Evolutionary conservation across 176 grass and related monocot species (phyloP).

Genomic region (bread wheat (Triticum aestivum)): DNA sequence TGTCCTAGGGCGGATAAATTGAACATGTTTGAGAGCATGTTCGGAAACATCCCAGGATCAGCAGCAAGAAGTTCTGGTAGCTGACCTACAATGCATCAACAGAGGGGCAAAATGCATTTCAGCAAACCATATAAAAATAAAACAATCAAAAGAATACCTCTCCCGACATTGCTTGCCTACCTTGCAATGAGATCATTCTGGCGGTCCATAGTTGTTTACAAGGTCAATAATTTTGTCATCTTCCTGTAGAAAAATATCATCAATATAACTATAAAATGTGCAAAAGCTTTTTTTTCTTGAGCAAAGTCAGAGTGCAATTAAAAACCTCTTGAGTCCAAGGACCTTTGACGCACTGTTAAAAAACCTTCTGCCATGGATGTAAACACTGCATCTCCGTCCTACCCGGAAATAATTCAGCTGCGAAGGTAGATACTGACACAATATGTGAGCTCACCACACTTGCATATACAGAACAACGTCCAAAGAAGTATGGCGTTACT

Average conservation of each 20-base stretch:
- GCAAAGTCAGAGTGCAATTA: slow-evolving; percentile 22
- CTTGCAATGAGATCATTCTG: slow-evolving; percentile 98
- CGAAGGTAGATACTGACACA: slow-evolving; percentile 26
- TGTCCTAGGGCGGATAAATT: too few species aligned
- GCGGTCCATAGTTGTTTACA: slow-evolving; percentile 82
- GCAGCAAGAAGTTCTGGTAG: too few species aligned
- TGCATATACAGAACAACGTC: neutral
- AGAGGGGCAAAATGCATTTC: neutral
- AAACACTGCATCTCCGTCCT: slow-evolving; percentile 97
- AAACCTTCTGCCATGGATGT: slow-evolving; percentile 97
- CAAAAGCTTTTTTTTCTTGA: slow-evolving; percentile 9
- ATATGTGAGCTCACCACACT: slow-evolving; percentile 18
- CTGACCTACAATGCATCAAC: too few species aligned
- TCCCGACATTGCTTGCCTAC: slow-evolving; percentile 80
- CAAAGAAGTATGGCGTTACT: neutral
- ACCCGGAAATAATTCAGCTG: slow-evolving; percentile 18
- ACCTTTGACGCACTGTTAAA: slow-evolving; percentile 86
- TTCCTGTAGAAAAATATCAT: slow-evolving; percentile 49
- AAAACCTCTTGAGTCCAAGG: slow-evolving; percentile 92
- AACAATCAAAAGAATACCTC: slow-evolving; percentile 49
- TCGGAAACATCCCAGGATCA: too few species aligned
- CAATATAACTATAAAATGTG: neutral
- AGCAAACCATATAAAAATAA: neutral
- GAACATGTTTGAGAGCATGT: too few species aligned
- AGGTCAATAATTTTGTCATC: slow-evolving; percentile 85